Evolutionary conservation across 2,329 filamentous ascomycete species (phyloP).

Genomic region (Cladosporium sp.): DNA sequence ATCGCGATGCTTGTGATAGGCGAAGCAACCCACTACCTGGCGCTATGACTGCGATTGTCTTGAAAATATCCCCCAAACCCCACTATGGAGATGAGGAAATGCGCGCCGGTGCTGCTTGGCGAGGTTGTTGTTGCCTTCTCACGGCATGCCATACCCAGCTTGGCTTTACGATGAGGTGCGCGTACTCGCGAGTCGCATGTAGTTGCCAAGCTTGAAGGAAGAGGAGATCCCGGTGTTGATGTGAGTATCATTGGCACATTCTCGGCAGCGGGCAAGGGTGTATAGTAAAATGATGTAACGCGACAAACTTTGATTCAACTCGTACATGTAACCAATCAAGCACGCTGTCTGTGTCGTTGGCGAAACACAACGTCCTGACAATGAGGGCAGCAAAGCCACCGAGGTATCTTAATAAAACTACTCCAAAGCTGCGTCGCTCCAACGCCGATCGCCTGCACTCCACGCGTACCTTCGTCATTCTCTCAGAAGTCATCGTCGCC

Average conservation of each 20-base stretch:
- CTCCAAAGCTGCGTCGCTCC: neutral
- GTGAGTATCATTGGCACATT: neutral
- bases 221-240: neutral
- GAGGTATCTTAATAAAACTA: constrained; percentile 16
- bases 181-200: neutral
- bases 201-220: neutral
- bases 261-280: neutral
- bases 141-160: constrained; percentile 5
- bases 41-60: neutral
- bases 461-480: too few species aligned
- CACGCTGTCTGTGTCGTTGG: neutral
- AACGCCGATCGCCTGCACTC: neutral
- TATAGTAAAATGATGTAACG: neutral
- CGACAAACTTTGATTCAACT: neutral
- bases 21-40: neutral
- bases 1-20: neutral
- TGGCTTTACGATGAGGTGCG: neutral
- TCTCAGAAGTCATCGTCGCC: constrained; percentile 31
- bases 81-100: constrained; percentile 11
- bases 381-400: constrained; percentile 1
- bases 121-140: neutral
- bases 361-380: neutral
- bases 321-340: neutral
- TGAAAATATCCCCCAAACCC: neutral
- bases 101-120: constrained; percentile 11